Percentiles rank a stretch among this genome's conserved stretches.
Conservation (phyloP, 768 basidiomycete genomes). For the Xerocomus brunneocitrinus region DNA sequence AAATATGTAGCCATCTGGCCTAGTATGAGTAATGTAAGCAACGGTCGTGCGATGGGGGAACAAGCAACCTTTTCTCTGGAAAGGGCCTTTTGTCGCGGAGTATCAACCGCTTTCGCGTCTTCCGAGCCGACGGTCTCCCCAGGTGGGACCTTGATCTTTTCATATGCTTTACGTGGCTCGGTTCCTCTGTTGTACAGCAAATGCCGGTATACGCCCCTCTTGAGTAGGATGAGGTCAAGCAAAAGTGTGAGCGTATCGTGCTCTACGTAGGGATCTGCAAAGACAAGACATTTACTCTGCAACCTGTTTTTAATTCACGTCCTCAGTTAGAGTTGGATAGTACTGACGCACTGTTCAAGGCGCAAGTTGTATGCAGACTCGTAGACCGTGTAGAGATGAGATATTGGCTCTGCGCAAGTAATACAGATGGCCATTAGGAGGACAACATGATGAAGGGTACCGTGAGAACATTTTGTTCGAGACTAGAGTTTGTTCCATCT, state of each 20-base stretch:
- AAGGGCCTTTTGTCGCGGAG: constrained; percentile 1
- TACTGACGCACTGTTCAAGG: constrained; percentile 78
- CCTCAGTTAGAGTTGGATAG: background rate
- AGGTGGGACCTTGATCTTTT: constrained; percentile 7
- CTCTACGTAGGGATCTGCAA: constrained; percentile 87
- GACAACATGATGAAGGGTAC: too few species aligned
- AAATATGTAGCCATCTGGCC: constrained; percentile 58
- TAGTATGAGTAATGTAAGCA: constrained; percentile 35
- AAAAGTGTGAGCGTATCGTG: constrained; percentile 70
- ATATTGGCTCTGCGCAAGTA: constrained; percentile 59
- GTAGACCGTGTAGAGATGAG: constrained; percentile 79
- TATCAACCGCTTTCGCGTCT: background rate
- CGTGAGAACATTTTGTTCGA: background rate
- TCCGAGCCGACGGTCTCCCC: background rate
- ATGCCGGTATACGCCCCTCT: constrained; percentile 77
- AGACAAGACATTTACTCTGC: constrained; percentile 57
- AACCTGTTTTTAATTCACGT: constrained; percentile 4
- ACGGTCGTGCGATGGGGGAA: background rate
- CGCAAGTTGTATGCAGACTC: constrained; percentile 72
- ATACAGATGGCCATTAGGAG: constrained; percentile 76
- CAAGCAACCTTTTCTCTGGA: constrained; percentile 26
- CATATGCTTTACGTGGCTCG: constrained; percentile 47
- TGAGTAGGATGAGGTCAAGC: constrained; percentile 78
- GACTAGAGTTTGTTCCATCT: too few species aligned
- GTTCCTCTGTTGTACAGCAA: constrained; percentile 76